Percentiles rank a stretch among this genome's conserved stretches.
phyloP scores from a whole-genome alignment of 106 monocot species.

The Hemerocallis citrina region DNA sequence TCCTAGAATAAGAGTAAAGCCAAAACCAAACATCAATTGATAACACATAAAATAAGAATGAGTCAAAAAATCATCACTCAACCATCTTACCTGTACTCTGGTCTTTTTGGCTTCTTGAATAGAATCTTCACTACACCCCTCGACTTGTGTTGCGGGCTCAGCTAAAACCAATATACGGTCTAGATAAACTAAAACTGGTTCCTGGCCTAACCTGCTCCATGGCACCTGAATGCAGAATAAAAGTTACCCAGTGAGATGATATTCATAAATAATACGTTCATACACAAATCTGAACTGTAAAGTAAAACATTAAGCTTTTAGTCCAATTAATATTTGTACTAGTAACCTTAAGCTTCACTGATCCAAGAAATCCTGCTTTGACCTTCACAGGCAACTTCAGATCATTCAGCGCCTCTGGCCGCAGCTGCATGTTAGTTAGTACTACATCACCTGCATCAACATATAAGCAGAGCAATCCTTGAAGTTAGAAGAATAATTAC shows the following conservation, averaged over 20 bases:
- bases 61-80: not conserved
- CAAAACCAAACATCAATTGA: not conserved
- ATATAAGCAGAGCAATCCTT: not conserved
- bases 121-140: constrained; percentile 80
- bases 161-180: constrained; percentile 90
- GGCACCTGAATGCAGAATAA: constrained; percentile 58
- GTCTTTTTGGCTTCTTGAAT: constrained; percentile 84
- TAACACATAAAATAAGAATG: not conserved
- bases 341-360: constrained; percentile 78
- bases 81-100: constrained; percentile 48
- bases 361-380: constrained; percentile 98
- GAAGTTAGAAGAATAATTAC: not conserved
- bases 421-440: constrained; percentile 94
- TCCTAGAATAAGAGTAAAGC: constrained; percentile 35
- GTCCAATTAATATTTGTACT: constrained; percentile 4
- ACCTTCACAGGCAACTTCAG: constrained; percentile 94
- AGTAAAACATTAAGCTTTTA: not conserved
- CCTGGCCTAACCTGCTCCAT: constrained; percentile 95
- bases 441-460: constrained; percentile 84
- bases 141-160: constrained; percentile 83
- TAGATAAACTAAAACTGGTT: constrained; percentile 86
- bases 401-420: constrained; percentile 91
- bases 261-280: no score
- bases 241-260: not conserved
- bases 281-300: not conserved